These are phyloP conservation scores for Candida freyschussii DNA, from an alignment of 1,139 yeast species.

Conservation along the genomic window DNA sequence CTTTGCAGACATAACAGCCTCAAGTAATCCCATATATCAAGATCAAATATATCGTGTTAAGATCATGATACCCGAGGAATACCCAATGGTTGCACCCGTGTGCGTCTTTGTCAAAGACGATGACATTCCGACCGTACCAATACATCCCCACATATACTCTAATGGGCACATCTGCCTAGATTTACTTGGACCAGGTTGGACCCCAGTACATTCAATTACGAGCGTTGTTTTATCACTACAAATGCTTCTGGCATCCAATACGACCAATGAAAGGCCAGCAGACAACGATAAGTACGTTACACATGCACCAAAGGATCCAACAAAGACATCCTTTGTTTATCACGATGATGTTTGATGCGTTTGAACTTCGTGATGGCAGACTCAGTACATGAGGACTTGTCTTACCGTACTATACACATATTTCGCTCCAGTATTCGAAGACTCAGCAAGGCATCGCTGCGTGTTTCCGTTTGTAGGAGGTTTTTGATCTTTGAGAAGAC, in stretches of 20 bases:
- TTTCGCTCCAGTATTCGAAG: not conserved
- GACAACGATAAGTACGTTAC: constrained; percentile 47
- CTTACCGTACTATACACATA: not conserved
- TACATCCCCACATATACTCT: constrained; percentile 70
- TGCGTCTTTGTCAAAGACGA: constrained; percentile 42
- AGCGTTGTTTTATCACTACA: constrained; percentile 56
- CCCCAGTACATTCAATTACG: constrained; percentile 60
- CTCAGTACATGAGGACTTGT: not conserved
- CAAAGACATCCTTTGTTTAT: constrained; percentile 42
- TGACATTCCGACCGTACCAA: constrained; percentile 33
- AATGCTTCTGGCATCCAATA: constrained; percentile 56
- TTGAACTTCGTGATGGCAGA: not conserved
- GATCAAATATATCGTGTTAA: constrained; percentile 33
- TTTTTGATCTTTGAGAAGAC: constrained; percentile 1
- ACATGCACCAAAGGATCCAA: constrained; percentile 56
- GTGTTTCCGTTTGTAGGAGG: constrained; percentile 1
- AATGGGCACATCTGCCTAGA: constrained; percentile 73
- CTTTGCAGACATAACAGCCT: constrained; percentile 18
- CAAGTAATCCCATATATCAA: constrained; percentile 30
- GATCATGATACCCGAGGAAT: constrained; percentile 41
- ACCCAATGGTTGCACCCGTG: constrained; percentile 64
- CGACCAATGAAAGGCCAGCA: constrained; percentile 34
- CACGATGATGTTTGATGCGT: constrained; percentile 45
- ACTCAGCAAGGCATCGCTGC: constrained; percentile 3
- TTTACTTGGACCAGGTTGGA: constrained; percentile 63